Evolutionary conservation across 805 yeast genomes (phyloP).

Genomic region (Lipomyces mesembrius): DNA sequence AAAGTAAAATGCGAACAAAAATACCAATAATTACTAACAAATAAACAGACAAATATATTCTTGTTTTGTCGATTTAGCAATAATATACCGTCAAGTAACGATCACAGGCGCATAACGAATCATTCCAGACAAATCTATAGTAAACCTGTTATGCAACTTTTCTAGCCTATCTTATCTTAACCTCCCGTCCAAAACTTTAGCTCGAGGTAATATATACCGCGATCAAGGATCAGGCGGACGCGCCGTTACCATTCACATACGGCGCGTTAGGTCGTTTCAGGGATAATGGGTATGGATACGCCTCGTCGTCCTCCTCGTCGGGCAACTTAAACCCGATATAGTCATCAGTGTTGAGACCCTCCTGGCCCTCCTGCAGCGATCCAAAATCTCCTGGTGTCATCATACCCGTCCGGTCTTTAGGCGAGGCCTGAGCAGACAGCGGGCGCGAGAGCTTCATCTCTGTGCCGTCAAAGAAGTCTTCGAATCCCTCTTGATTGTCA

Average conservation of each 20-base stretch:
- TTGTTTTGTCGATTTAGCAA: too few species aligned
- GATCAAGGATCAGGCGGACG: neutral
- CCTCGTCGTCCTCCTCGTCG: conserved; percentile 47
- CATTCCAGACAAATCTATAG: neutral
- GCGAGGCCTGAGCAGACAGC: conserved; percentile 96
- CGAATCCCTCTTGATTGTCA: conserved; percentile 45
- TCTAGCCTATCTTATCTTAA: neutral
- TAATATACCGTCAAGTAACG: neutral
- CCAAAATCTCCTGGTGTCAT: conserved; percentile 99
- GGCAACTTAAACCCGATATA: conserved; percentile 56
- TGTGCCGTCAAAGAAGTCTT: conserved; percentile 36
- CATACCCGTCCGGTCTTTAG: conserved; percentile 69
- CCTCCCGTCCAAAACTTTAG: neutral
- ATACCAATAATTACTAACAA: too few species aligned
- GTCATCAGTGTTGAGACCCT: conserved; percentile 72
- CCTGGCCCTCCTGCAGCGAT: conserved; percentile 87
- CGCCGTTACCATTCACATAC: conserved; percentile 12
- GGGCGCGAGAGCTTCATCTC: conserved; percentile 78
- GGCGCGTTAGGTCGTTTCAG: conserved; percentile 25
- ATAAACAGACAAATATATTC: too few species aligned
- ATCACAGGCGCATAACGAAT: neutral
- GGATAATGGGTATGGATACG: conserved; percentile 40
- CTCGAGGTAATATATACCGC: neutral
- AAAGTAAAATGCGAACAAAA: too few species aligned
- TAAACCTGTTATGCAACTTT: neutral